These are phyloP conservation scores for Ceratopteris richardii DNA, from an alignment of 75 land plant genomes.

Conservation along the genomic window DNA sequence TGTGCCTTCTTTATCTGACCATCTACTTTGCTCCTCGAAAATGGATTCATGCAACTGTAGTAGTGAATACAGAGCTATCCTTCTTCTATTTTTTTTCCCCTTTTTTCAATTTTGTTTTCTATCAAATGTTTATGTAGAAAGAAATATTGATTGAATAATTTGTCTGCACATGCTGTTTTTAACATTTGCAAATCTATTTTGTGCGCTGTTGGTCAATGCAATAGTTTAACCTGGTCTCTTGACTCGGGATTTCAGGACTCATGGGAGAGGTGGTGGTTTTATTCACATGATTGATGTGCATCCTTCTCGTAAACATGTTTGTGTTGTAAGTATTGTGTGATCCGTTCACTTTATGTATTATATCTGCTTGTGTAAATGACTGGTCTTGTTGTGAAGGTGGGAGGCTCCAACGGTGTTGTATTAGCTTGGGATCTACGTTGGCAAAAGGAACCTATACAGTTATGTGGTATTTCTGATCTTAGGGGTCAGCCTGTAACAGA, in stretches of 20 bases:
- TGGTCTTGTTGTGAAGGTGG: slow-evolving; percentile 49
- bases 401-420: slow-evolving; percentile 79
- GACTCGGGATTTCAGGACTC: not conserved
- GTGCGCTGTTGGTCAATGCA: no score
- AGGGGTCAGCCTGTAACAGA: slow-evolving; percentile 8
- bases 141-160: no score
- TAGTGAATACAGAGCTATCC: no score
- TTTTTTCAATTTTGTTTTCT: no score
- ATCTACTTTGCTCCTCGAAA: no score
- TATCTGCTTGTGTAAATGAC: slow-evolving; percentile 3
- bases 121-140: no score
- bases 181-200: no score
- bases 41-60: no score
- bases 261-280: slow-evolving; percentile 30
- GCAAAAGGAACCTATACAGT: slow-evolving; percentile 57
- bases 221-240: no score
- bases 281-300: slow-evolving; percentile 90
- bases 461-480: slow-evolving; percentile 31
- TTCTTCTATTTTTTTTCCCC: no score
- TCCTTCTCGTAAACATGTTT: slow-evolving; percentile 87
- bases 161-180: no score
- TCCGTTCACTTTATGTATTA: slow-evolving; percentile 2
- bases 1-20: no score
- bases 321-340: slow-evolving; percentile 53
- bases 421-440: slow-evolving; percentile 87